Conservation (phyloP, 148 eudicot genomes). For the Camellia granthamiana region DNA sequence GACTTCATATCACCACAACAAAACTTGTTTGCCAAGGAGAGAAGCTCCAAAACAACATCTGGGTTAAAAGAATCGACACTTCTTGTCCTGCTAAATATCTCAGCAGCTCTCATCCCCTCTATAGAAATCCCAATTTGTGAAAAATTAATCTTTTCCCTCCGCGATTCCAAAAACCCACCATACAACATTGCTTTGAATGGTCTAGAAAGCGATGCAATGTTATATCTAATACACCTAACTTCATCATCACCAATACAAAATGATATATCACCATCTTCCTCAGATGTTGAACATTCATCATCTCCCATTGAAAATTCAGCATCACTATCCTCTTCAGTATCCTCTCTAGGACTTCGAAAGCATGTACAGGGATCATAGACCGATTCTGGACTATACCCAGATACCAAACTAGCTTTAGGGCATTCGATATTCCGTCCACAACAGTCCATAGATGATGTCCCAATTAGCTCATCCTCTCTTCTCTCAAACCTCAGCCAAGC, state of each 20-base stretch:
- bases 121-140: constrained; percentile 54
- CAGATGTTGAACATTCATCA: constrained; percentile 48
- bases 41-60: constrained; percentile 59
- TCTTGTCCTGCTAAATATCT: constrained; percentile 67
- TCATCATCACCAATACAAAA: constrained; percentile 66
- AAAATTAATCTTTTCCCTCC: constrained; percentile 62
- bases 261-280: constrained; percentile 41
- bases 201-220: constrained; percentile 66
- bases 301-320: constrained; percentile 11
- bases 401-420: constrained; percentile 43
- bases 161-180: constrained; percentile 63
- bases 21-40: constrained; percentile 64
- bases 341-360: constrained; percentile 13
- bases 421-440: constrained; percentile 54
- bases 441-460: constrained; percentile 51
- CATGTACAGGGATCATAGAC: constrained; percentile 47
- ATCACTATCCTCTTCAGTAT: background rate
- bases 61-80: constrained; percentile 52
- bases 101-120: constrained; percentile 65
- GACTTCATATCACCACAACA: constrained; percentile 82
- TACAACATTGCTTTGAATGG: constrained; percentile 70
- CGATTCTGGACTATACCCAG: constrained; percentile 57
- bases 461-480: constrained; percentile 57
- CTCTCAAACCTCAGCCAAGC: constrained; percentile 64
- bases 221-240: constrained; percentile 54